A percentile compares a stretch with the other conserved stretches of the same genome.
Conservation (phyloP, 805 yeast species). For the Barnettozyma pratensis region DNA sequence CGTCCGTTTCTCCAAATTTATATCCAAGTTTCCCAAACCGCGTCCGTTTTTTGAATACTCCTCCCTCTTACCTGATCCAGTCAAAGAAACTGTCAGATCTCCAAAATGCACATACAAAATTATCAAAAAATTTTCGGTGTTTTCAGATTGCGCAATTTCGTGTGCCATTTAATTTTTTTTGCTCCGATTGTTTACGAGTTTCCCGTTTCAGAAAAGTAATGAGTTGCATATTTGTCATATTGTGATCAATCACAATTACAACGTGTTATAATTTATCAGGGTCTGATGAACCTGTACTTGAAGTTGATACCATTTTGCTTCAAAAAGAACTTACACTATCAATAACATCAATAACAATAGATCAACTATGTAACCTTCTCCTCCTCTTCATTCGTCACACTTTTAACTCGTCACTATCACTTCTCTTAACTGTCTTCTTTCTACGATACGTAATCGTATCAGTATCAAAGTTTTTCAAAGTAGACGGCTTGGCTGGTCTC, state of each 20-base stretch:
- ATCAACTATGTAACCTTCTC: neutral
- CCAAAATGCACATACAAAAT: neutral
- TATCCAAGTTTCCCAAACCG: too few relatives aligned
- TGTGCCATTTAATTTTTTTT: neutral
- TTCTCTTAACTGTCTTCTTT: neutral
- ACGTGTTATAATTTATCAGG: too few relatives aligned
- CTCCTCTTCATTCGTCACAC: neutral
- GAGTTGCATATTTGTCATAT: neutral
- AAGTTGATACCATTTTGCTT: neutral
- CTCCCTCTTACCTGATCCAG: neutral
- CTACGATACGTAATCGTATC: conserved; percentile 8
- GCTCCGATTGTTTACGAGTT: neutral
- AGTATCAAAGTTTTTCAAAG: conserved; percentile 5
- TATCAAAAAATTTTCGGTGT: too few relatives aligned
- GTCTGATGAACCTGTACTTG: too few relatives aligned
- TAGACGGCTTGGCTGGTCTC: conserved; percentile 3
- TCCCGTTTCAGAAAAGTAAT: neutral
- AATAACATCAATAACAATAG: too few relatives aligned
- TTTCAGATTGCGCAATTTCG: neutral
- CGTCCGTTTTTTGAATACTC: neutral
- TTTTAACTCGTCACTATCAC: neutral
- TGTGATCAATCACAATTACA: too few relatives aligned
- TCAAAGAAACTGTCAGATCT: neutral
- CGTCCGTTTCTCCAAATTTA: too few relatives aligned
- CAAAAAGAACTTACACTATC: neutral